phyloP scores from a whole-genome alignment of 345 rosid species.

The Syzygium oleosum region DNA sequence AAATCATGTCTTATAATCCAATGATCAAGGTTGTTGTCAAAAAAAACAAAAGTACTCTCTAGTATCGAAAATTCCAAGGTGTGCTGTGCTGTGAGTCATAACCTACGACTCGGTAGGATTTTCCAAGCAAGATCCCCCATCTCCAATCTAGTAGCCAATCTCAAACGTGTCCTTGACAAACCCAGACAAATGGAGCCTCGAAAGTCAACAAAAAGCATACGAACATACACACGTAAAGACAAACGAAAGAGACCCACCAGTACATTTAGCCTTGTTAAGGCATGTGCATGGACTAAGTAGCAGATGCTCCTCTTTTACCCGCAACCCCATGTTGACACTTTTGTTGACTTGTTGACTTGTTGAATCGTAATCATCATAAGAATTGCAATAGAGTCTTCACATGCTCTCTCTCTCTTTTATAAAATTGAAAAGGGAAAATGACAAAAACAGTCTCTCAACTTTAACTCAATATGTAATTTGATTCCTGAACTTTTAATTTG shows the following conservation, averaged over 20 bases:
- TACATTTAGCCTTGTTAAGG: not conserved
- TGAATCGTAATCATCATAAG: too few species aligned
- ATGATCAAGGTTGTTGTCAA: not conserved
- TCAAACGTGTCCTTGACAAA: not conserved
- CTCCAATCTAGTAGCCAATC: not conserved
- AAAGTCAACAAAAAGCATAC: not conserved
- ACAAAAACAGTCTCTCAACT: too few species aligned
- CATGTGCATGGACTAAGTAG: not conserved
- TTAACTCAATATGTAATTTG: too few species aligned
- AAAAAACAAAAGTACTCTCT: not conserved
- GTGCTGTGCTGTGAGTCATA: not conserved
- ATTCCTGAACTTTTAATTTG: too few species aligned
- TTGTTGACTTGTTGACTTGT: not conserved
- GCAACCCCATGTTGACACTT: not conserved
- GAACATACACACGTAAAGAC: not conserved
- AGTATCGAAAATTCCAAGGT: not conserved
- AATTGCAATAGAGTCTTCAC: not conserved
- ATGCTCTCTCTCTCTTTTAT: not conserved
- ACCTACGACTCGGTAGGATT: too few species aligned
- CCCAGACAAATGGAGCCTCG: not conserved
- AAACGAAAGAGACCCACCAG: not conserved
- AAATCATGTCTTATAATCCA: not conserved
- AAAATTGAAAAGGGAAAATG: too few species aligned
- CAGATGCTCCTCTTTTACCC: not conserved
- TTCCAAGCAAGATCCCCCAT: not conserved